Base-by-base conservation (phyloP, 1,284 basidiomycete genomes). In the Pulveroboletus ridleyi region DNA sequence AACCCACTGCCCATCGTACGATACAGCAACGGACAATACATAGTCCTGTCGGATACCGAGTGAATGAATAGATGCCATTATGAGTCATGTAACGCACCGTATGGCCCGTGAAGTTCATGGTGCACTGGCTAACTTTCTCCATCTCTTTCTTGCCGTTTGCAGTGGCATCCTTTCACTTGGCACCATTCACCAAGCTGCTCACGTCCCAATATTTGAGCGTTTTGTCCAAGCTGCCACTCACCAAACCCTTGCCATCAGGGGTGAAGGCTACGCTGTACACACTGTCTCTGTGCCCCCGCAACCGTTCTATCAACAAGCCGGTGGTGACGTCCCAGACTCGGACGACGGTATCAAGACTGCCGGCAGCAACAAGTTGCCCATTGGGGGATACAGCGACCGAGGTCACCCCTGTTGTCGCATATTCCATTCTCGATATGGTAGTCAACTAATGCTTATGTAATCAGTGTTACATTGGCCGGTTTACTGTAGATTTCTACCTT, bases 151-250 rank as follows among this genome's bases (percentile, higher is more conserved):
- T 71, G 62, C 72, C 73, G 25, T 71, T 77, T 47, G 84, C 80
- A 4, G 75, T 71, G 52, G 78, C 77, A 50, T 82, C 82, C 71
- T 83, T 83, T 64, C 78, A 76, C 66, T 82, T 82, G 33, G 67
- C 57, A 39, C 72, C 73, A 46, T 69, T 68, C 50, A 77, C 74
- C 68, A 91, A 74, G 35, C 81, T 82, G 33, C 78, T 81, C 22
- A 96, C 83, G 75, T 96, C 94, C 94, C 95, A 97, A 62, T 92
- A 87, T 76, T 95, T 94, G 66, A 97, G 78, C 33, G 91, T 95
- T 82, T 92, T 92, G 75, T 97, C 95, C 68, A 97, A 80, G 66
- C 90, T 92, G 20, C 94, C 95, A 61, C 89, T 93, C 29, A 96
- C 88, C 54, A 97, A 80, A 7, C 86, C 86, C 69, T 85, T 88